Evolutionary conservation across 1,139 yeast genomes (phyloP).

Genomic region (Taphrina wiesneri): DNA sequence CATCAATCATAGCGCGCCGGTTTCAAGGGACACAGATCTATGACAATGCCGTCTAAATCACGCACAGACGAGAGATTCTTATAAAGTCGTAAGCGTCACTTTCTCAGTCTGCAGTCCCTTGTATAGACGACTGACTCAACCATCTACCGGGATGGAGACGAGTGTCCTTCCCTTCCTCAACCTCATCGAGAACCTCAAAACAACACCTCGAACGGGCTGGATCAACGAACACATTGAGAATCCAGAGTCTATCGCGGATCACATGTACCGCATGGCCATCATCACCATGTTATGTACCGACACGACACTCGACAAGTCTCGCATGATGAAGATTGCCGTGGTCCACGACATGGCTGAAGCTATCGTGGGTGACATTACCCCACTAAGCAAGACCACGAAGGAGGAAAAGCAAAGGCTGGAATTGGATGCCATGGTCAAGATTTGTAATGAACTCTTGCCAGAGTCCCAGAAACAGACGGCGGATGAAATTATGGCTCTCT

Average conservation of each 20-base stretch:
- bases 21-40: no score
- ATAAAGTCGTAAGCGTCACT: no score
- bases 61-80: background rate
- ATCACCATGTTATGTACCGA: conserved; percentile 61
- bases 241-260: conserved; percentile 57
- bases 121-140: background rate
- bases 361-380: conserved; percentile 49
- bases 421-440: conserved; percentile 66
- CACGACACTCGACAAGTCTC: conserved; percentile 53
- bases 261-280: conserved; percentile 94
- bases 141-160: background rate
- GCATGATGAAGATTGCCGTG: conserved; percentile 81
- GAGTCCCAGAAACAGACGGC: conserved; percentile 69
- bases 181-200: conserved; percentile 70
- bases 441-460: conserved; percentile 57
- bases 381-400: conserved; percentile 12
- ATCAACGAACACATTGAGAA: conserved; percentile 66
- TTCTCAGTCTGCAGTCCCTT: background rate
- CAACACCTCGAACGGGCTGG: conserved; percentile 93
- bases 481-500: conserved; percentile 64
- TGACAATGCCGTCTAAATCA: background rate
- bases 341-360: conserved; percentile 95
- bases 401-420: conserved; percentile 81
- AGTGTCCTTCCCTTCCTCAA: conserved; percentile 59
- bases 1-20: background rate